A percentile compares a stretch with the other conserved stretches of the same genome.
Evolutionary conservation across 1,284 basidiomycete species (phyloP).

Genomic region (Austroboletus niveus): DNA sequence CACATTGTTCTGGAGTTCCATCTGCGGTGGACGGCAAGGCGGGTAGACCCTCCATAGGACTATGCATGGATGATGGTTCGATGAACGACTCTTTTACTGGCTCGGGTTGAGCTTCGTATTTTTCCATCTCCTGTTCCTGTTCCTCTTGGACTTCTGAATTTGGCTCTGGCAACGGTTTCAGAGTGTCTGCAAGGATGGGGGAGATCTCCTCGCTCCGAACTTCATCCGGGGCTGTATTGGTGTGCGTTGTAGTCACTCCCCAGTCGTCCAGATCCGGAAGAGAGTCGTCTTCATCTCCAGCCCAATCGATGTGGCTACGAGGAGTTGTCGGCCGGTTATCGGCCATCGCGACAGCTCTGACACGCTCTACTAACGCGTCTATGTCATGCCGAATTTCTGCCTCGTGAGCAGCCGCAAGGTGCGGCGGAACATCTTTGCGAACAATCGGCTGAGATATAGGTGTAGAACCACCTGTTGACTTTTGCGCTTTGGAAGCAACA

Average conservation of each 20-base stretch:
- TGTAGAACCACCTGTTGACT: conserved; percentile 16
- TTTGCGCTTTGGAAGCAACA: conserved; percentile 22
- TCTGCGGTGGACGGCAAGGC: neutral
- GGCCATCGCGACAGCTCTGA: conserved; percentile 66
- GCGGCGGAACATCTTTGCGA: conserved; percentile 60
- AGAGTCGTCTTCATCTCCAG: conserved; percentile 77
- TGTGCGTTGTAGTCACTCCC: conserved; percentile 54
- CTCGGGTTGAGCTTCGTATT: conserved; percentile 13
- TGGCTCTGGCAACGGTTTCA: conserved; percentile 61
- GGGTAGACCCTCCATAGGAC: conserved; percentile 2
- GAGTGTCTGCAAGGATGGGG: conserved; percentile 63
- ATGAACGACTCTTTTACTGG: conserved; percentile 6
- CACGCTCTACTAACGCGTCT: conserved; percentile 68
- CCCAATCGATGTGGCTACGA: conserved; percentile 81
- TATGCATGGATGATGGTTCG: conserved; percentile 10
- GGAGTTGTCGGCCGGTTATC: conserved; percentile 65
- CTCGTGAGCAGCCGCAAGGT: conserved; percentile 44
- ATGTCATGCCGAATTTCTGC: conserved; percentile 58
- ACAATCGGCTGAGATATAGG: conserved; percentile 35
- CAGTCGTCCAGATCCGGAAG: conserved; percentile 81
- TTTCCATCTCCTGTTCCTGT: conserved; percentile 23
- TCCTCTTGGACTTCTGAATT: conserved; percentile 21
- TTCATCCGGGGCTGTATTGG: conserved; percentile 10
- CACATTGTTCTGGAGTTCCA: conserved; percentile 7
- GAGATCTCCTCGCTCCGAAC: conserved; percentile 50